Conservation (phyloP, 305 asterid species). For the Lippia alba region DNA sequence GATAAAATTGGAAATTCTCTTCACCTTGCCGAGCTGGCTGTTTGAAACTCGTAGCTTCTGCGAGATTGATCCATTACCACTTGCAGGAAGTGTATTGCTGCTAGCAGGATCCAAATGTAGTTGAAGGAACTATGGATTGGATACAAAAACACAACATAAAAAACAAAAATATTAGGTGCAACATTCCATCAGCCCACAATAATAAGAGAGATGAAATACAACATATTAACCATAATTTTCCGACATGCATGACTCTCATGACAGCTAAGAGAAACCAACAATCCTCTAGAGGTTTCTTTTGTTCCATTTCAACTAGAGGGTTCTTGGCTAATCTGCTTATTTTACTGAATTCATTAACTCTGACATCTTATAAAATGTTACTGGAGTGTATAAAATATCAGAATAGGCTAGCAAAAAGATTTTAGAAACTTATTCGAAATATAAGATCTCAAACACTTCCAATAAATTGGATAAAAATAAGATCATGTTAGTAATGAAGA, state of each 20-base stretch:
- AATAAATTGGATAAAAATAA: no score
- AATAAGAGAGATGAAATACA: constrained; percentile 2
- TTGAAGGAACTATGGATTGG: constrained; percentile 75
- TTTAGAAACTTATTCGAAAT: no score
- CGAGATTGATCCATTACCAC: constrained; percentile 66
- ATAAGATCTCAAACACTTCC: no score
- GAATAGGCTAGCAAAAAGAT: no score
- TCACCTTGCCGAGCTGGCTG: constrained; percentile 97
- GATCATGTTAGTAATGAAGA: no score
- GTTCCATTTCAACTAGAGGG: no score
- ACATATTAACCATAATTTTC: constrained; percentile 10
- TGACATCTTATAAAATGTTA: no score
- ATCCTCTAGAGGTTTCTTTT: neutral
- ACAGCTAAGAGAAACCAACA: neutral
- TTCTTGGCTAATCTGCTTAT: no score
- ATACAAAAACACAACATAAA: constrained; percentile 25
- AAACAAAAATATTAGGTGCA: neutral
- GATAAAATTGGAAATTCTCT: constrained; percentile 15
- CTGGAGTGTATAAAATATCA: no score
- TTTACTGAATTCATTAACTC: no score
- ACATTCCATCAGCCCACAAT: constrained; percentile 1
- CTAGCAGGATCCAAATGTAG: constrained; percentile 97
- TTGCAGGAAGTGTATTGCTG: constrained; percentile 75
- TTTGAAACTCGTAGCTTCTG: constrained; percentile 83
- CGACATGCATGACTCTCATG: neutral